Evolutionary conservation across 106 monocot species (phyloP), one percentile per base, ranked within the genome.

Genomic region (Apostasia shenzhenica): DNA sequence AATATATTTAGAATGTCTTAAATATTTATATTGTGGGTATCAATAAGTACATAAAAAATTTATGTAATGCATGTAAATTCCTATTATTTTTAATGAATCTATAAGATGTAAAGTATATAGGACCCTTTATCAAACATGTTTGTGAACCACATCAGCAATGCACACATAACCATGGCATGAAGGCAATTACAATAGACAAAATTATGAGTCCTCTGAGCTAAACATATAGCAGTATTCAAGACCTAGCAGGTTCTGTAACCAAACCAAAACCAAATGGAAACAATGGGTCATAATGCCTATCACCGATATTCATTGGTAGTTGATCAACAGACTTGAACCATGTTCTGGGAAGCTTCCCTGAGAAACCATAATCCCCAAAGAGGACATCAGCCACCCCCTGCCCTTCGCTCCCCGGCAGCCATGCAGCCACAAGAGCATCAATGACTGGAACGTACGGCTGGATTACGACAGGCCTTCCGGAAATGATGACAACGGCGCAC

Each of bases 281-380:
- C 61, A 90, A 67, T 0, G 85, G 85, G 46, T 90, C 82, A 52
- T 85, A 90, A 54, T 78, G 75, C 6, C 44, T 5, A 55, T 90
- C 85, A 11, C 89, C 89, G 44, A 83, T 69, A 9, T 90, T 85
- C 85, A 90, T 85, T 2, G 85, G 85, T 0, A 90, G 76, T 72
- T 90, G 89, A 14, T 83, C 80, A 1, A 81, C 89, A 45, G 85
- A 77, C 68, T 74, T 85, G 53, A 83, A 85, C 82, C 89, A 90
- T 2, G 85, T 85, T 5, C 89, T 67, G 1, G 89, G 55, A 47
- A 85, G 85, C 60, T 76, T 90, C 11, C 90, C 90, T 1, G 82
- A 74, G 71, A 90, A 90, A 2, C 81, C 85, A 65, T 81, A 79
- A 42, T 90, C 85, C 0, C 85, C 90, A 60, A 90, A 90, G 13